Evolutionary conservation across 1,284 basidiomycete species (phyloP).

Genomic region (Trichosporon inkin): DNA sequence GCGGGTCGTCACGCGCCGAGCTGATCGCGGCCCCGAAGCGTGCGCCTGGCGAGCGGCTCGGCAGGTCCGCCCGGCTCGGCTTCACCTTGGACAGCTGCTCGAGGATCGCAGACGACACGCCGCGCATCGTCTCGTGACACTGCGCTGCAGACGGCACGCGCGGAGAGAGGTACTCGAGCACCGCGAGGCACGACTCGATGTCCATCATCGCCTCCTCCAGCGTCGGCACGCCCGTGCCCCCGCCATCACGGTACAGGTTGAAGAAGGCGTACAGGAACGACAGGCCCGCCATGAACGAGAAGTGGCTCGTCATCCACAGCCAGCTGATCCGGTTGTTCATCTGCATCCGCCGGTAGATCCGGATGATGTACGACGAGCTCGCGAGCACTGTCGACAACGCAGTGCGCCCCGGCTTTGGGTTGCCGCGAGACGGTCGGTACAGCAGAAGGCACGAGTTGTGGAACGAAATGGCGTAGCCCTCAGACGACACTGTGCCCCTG

Average conservation of each 20-base stretch:
- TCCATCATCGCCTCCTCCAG: conserved; percentile 50
- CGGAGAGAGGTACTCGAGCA: conserved; percentile 49
- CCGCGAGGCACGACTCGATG: conserved; percentile 49
- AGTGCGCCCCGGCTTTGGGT: conserved; percentile 46
- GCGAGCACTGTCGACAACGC: conserved; percentile 49
- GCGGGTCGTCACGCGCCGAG: conserved; percentile 44
- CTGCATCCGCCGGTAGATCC: conserved; percentile 51
- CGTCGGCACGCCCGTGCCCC: conserved; percentile 43
- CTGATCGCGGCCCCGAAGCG: conserved; percentile 41
- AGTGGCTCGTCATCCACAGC: conserved; percentile 51
- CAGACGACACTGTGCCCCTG: conserved; percentile 47
- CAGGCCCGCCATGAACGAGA: conserved; percentile 50
- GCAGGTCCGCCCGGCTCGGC: conserved; percentile 21
- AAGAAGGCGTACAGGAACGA: conserved; percentile 51
- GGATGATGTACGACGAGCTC: conserved; percentile 51
- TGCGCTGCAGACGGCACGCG: conserved; percentile 49
- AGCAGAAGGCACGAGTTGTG: conserved; percentile 51
- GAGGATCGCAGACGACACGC: conserved; percentile 46
- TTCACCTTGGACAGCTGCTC: conserved; percentile 41
- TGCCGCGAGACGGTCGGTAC: conserved; percentile 50
- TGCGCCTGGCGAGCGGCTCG: conserved; percentile 26
- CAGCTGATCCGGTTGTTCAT: conserved; percentile 51
- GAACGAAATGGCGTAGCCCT: conserved; percentile 51
- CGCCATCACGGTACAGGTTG: conserved; percentile 51
- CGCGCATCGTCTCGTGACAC: conserved; percentile 49